Base-by-base conservation (phyloP, 495 filamentous ascomycete genomes). In the Tricharina praecox region DNA sequence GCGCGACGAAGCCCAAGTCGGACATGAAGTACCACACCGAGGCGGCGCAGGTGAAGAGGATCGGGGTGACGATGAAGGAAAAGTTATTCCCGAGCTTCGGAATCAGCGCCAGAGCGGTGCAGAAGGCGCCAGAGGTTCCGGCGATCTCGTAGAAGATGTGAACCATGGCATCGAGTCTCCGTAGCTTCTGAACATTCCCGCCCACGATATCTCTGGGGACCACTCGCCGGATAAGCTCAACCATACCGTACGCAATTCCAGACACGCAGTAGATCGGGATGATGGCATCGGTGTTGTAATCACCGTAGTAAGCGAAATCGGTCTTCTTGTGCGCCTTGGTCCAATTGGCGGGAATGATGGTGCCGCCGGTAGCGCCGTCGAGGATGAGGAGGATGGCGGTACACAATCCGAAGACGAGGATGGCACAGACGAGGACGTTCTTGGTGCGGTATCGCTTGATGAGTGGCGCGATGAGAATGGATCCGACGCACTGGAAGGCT, bases 161-260 rank as follows among this genome's bases (percentile, higher is more conserved):
- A 3, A 67, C 67, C 24, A 66, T 43, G 16, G 63, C 63, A 50
- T 70, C 68, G 55, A 69, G 58, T 23, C 59, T 60, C 11, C 64
- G 53, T n/a, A 70, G 53, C 47, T 68, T 70, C 15, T 61, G 55
- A 23, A 70, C 51, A 45, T 69, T 49, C 18, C 68, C 68, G 15
- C 66, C 68, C 4, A 67, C 66, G 35, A 70, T 66, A 23, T 69
- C 66, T 5, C 66, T 55, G 1, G 67, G 66, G n/a, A 70, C 68
- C 13, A 69, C 62, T 11, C 65, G 51, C 9, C 67, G 64, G 28
- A 70, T 68, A 37, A 69, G 55, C 49, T 70, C 68, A 13, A 70
- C 66, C 68, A 70, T 70, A 20, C 68, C 65, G 24, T 67, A 66
- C 1, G 47, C 55, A n/a, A 61, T 47, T 13, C 55, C 55, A 11